phyloP scores from a whole-genome alignment of 805 yeast species.

The Cyberlindnera suaveolens region DNA sequence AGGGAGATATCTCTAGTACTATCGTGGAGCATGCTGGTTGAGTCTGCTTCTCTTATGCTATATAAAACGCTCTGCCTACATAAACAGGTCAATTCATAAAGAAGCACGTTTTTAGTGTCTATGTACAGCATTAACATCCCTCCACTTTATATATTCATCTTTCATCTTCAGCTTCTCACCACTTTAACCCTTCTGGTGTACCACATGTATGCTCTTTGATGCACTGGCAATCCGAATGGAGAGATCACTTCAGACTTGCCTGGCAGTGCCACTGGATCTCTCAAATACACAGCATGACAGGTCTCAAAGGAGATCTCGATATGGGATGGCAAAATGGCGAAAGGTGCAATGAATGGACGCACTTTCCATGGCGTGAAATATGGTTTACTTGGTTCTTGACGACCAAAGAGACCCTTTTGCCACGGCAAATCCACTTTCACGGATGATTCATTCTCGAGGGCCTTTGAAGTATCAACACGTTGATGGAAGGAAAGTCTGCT shows the following conservation, averaged over 20 bases:
- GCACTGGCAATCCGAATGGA: constrained; percentile 76
- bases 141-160: neutral
- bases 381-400: constrained; percentile 67
- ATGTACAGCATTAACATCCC: neutral
- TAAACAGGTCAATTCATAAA: neutral
- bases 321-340: constrained; percentile 88
- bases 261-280: constrained; percentile 96
- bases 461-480: constrained; percentile 37
- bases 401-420: constrained; percentile 77
- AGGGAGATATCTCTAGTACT: constrained; percentile 57
- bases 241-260: constrained; percentile 94
- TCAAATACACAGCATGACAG: constrained; percentile 92
- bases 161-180: constrained; percentile 1
- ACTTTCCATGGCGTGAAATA: constrained; percentile 98
- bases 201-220: constrained; percentile 93
- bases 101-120: neutral
- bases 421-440: constrained; percentile 63
- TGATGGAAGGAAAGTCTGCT: constrained; percentile 36
- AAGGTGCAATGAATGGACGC: constrained; percentile 87
- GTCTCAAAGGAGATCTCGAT: constrained; percentile 85
- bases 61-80: too few relatives aligned
- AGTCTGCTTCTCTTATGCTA: constrained; percentile 1
- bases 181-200: constrained; percentile 66
- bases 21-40: constrained; percentile 83
- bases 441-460: constrained; percentile 46